Percentiles rank a stretch among this genome's conserved stretches.
Conservation (phyloP, 2,329 filamentous ascomycete species). For the Acrocalymma vagum region DNA sequence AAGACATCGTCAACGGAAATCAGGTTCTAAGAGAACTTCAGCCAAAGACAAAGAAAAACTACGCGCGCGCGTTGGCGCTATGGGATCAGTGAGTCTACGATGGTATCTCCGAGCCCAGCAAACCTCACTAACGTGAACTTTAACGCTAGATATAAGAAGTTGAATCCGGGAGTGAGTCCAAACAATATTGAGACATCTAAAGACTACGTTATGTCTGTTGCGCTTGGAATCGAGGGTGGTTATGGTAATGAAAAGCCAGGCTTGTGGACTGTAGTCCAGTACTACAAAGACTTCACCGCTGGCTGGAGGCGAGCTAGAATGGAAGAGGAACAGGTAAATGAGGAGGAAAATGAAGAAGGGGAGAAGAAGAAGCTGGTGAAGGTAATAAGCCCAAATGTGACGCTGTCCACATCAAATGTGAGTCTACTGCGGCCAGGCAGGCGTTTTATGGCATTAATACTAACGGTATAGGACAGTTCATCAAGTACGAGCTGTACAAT, state of each 20-base stretch:
- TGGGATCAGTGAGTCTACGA: slow-evolving; percentile 11
- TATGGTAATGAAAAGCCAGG: slow-evolving; percentile 16
- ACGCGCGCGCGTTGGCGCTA: slow-evolving; percentile 8
- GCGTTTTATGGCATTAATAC: slow-evolving; percentile 17
- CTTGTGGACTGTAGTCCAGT: slow-evolving; percentile 12
- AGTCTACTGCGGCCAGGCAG: slow-evolving; percentile 14
- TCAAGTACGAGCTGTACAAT: slow-evolving; percentile 17
- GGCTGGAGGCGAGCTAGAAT: slow-evolving; percentile 18
- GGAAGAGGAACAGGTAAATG: slow-evolving; percentile 14
- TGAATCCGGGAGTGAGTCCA: slow-evolving; percentile 7
- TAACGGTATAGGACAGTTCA: slow-evolving; percentile 16
- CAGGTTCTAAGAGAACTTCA: slow-evolving; percentile 14
- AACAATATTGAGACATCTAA: slow-evolving; percentile 13
- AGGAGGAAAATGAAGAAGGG: slow-evolving; percentile 14
- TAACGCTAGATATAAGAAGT: slow-evolving; percentile 13
- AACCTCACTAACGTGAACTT: slow-evolving; percentile 12
- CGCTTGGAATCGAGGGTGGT: slow-evolving; percentile 10
- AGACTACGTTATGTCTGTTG: slow-evolving; percentile 12
- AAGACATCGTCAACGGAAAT: slow-evolving; percentile 12
- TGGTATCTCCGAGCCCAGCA: slow-evolving; percentile 8
- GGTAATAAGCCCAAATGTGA: slow-evolving; percentile 17
- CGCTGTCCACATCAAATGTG: slow-evolving; percentile 17
- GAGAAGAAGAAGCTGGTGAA: slow-evolving; percentile 15
- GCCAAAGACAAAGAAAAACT: slow-evolving; percentile 15
- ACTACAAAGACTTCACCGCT: slow-evolving; percentile 18